Base-by-base conservation (phyloP, 2,329 filamentous ascomycete species). In the Neofusicoccum sp. region DNA sequence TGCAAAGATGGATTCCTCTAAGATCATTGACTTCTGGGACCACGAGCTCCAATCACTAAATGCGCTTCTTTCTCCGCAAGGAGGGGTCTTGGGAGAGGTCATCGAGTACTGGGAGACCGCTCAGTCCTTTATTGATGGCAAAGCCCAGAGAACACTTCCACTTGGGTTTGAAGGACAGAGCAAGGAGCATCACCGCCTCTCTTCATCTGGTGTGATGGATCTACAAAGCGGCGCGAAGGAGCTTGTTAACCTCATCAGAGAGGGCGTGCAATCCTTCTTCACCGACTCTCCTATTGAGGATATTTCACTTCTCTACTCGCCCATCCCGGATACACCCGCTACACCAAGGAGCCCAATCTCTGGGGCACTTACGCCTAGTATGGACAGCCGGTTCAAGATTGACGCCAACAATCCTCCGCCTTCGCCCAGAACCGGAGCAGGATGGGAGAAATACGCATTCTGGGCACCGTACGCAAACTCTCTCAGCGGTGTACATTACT, bases 381-480 rank as follows among this genome's bases (percentile, higher is more conserved):
- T 80, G 61, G 90, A 92, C 68, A 88, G 89, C 49, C 86, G 90
- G 1, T 94, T 96, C 77, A 90, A 88, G 62, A 87, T 97, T 64
- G 92, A 97, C 71, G 83, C 87, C 0, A 89, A 85, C 71, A 93
- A 91, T 66, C 93, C 92, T 1, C 88, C 89, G 1, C 92, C 90
- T 0, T 91, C 92, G 0, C 91, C 77, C 4, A 75, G 84, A 68
- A 86, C 85, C 48, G 94, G 93, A 5, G 92, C 97, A 69, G 80
- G 89, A 0, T 98, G 93, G 92, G 95, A 98, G 90, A 94, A 78
- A 87, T 95, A 79, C 75, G 94, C 93, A 0, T 99, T 98, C 76
- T 98, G 94, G 93, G 93, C 94, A 3, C 95, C 94, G 0, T 89
- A 91, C 78, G 91, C 93, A 1, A 98, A 97, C 72, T 93, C 93